Percentiles rank a stretch among this genome's conserved stretches.
Evolutionary conservation across 176 grass and related monocot genomes (phyloP).

Genomic region (Bothriochloa decipiens): DNA sequence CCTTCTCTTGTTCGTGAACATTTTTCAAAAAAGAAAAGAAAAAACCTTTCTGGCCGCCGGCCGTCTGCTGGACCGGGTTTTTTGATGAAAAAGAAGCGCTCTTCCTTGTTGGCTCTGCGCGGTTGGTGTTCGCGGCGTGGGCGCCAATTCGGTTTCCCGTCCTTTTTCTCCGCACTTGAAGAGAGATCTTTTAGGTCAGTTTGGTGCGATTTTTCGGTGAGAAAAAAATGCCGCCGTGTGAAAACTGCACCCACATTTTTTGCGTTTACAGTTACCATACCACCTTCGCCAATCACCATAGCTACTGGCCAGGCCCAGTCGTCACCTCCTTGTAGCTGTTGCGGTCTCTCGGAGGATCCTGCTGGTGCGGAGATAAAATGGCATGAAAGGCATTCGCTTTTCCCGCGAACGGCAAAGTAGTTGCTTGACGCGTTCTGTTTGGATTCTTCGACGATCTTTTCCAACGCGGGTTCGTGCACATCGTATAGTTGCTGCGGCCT

Average conservation of each 20-base stretch:
- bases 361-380: neutral
- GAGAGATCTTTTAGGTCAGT: conserved; percentile 22
- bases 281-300: too few species aligned
- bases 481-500: conserved; percentile 9
- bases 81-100: neutral
- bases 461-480: conserved; percentile 6
- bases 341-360: conserved; percentile 2
- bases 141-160: conserved; percentile 14
- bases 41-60: neutral
- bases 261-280: conserved; percentile 18
- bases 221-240: neutral
- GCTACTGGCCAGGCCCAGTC: neutral
- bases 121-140: conserved; percentile 14
- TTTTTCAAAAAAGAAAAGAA: neutral
- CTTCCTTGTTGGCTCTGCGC: neutral
- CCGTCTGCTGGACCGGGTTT: neutral
- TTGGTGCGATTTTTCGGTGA: neutral
- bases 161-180: conserved; percentile 27
- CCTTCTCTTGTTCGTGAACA: too few species aligned
- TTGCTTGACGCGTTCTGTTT: conserved; percentile 31
- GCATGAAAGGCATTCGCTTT: conserved; percentile 34
- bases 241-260: conserved; percentile 24
- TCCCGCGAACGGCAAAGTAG: conserved; percentile 9
- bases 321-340: neutral
- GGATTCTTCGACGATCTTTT: conserved; percentile 7